These are phyloP conservation scores for Phyllostachys edulis DNA, from an alignment of 176 grass and related monocot species.

Conservation along the genomic window DNA sequence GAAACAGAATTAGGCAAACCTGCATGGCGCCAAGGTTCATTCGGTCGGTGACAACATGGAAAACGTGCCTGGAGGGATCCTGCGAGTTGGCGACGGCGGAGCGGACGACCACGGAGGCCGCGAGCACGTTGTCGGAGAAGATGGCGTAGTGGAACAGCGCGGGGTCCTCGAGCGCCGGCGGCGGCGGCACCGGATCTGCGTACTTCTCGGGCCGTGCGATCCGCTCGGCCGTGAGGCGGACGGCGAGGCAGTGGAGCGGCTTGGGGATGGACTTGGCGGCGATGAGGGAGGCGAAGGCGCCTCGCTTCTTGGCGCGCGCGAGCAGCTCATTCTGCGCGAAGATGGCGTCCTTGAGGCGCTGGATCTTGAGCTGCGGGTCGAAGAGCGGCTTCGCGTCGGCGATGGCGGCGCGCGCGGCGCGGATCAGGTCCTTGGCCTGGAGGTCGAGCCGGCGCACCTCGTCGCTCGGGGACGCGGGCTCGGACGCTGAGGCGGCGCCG, in stretches of 20 bases:
- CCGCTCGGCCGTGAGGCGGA: conserved; percentile 90
- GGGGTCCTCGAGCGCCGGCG: conserved; percentile 67
- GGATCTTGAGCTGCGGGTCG: conserved; percentile 99
- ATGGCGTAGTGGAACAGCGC: conserved; percentile 92
- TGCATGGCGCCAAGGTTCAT: conserved; percentile 99
- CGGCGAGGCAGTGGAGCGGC: conserved; percentile 93
- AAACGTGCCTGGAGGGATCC: conserved; percentile 80
- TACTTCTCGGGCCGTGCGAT: conserved; percentile 63
- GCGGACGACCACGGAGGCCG: conserved; percentile 88
- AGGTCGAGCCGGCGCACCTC: conserved; percentile 54
- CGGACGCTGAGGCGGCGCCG: conserved; percentile 6
- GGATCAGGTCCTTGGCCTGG: conserved; percentile 80
- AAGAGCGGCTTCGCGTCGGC: conserved; percentile 78
- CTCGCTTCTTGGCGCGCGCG: conserved; percentile 84
- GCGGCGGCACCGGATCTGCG: conserved; percentile 53
- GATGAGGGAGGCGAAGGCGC: conserved; percentile 95
- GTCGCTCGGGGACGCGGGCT: neutral
- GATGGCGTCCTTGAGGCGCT: conserved; percentile 93
- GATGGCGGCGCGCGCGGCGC: conserved; percentile 72
- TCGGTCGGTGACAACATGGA: conserved; percentile 93
- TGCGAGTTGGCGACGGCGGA: conserved; percentile 75
- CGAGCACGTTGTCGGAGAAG: conserved; percentile 98
- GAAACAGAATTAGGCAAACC: conserved; percentile 40
- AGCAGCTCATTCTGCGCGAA: conserved; percentile 91
- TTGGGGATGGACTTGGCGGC: conserved; percentile 97